phyloP scores from a whole-genome alignment of 257 asterid species.

The Nicotiana undulata region DNA sequence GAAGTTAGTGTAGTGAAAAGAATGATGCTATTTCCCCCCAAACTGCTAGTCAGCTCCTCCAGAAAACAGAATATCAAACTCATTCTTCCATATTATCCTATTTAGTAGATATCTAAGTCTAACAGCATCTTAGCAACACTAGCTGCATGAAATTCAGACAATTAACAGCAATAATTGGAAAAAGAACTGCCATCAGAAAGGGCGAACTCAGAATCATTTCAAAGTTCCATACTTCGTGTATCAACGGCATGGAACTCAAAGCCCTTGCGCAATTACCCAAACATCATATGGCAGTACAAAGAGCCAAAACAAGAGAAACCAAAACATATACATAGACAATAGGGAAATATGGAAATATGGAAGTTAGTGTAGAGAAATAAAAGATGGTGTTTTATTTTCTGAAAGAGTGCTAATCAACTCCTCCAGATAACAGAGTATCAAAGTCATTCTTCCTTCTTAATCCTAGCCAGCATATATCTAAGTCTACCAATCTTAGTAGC shows the following conservation, averaged over 20 bases:
- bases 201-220: background rate
- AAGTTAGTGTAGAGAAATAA: background rate
- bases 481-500: background rate
- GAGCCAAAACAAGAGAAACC: background rate
- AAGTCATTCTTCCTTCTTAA: background rate
- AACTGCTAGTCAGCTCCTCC: background rate
- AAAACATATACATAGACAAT: background rate
- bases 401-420: background rate
- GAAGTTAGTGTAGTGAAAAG: background rate
- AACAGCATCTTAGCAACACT: background rate
- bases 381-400: too few relatives aligned
- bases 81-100: background rate
- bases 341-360: background rate
- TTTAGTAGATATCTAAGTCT: background rate
- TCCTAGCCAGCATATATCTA: background rate
- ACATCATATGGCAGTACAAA: conserved; percentile 6
- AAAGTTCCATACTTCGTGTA: background rate
- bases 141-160: background rate
- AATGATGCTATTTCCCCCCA: background rate
- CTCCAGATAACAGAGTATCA: background rate
- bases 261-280: conserved; percentile 9
- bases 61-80: background rate
- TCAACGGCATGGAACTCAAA: conserved; percentile 2
- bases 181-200: background rate
- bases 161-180: background rate